Conservation (phyloP, 495 filamentous ascomycete genomes). For the Mytilinidion resinicola region DNA sequence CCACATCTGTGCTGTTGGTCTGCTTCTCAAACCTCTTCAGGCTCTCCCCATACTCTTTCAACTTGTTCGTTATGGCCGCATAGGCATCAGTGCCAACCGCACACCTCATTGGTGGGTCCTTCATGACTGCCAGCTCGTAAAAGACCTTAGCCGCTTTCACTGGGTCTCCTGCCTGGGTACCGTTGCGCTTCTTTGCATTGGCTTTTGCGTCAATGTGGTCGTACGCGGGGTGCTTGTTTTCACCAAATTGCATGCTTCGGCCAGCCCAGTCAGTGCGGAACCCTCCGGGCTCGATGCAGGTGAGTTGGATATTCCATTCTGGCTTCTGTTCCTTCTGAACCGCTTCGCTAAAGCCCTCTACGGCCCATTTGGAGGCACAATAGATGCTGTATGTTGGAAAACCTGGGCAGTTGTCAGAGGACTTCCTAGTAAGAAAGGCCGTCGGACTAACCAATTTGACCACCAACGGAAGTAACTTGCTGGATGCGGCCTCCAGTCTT, state of each 20-base stretch:
- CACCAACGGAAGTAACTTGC: slow-evolving; percentile 42
- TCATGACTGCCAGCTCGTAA: slow-evolving; percentile 44
- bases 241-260: slow-evolving; percentile 33
- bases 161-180: slow-evolving; percentile 42
- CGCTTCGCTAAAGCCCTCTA: slow-evolving; percentile 38
- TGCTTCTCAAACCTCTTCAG: slow-evolving; percentile 43
- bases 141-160: slow-evolving; percentile 41
- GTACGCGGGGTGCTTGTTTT: slow-evolving; percentile 39
- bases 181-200: slow-evolving; percentile 34
- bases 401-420: slow-evolving; percentile 7
- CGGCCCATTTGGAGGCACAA: slow-evolving; percentile 39
- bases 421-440: background rate
- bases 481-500: slow-evolving; percentile 41
- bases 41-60: slow-evolving; percentile 38
- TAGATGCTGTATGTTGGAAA: slow-evolving; percentile 38
- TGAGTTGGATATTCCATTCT: slow-evolving; percentile 37
- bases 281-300: slow-evolving; percentile 35
- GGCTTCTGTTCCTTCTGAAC: slow-evolving; percentile 35
- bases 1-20: slow-evolving; percentile 42
- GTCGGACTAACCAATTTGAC: slow-evolving; percentile 30
- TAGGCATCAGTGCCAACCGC: slow-evolving; percentile 44
- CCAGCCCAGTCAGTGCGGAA: slow-evolving; percentile 38
- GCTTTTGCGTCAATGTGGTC: slow-evolving; percentile 42
- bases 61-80: slow-evolving; percentile 37
- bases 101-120: slow-evolving; percentile 42